phyloP scores from a whole-genome alignment of 1,284 basidiomycete genomes.

The Limonomyces culmigenus region DNA sequence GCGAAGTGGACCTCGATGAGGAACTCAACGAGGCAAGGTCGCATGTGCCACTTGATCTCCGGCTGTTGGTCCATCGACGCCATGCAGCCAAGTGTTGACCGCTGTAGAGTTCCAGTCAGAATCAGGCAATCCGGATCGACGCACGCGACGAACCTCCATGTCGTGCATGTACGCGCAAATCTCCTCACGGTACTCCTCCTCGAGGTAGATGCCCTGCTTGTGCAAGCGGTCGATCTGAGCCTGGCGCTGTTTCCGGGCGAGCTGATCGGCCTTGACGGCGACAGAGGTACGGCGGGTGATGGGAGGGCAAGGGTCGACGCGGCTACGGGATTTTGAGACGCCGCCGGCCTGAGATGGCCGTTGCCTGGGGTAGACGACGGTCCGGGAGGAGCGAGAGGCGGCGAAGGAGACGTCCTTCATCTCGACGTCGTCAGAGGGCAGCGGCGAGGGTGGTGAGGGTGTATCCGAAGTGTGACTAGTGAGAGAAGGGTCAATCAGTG shows the following conservation, averaged over 20 bases:
- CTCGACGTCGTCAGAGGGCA: slow-evolving; percentile 17
- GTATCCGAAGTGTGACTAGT: not conserved
- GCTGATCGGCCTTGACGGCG: slow-evolving; percentile 36
- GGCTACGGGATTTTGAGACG: slow-evolving; percentile 45
- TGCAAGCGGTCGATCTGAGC: slow-evolving; percentile 48
- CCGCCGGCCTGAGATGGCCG: slow-evolving; percentile 68
- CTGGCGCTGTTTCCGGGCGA: slow-evolving; percentile 50
- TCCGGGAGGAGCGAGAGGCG: slow-evolving; percentile 40
- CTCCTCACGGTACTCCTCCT: slow-evolving; percentile 93
- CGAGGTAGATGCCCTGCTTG: slow-evolving; percentile 53
- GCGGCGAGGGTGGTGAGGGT: slow-evolving; percentile 5
- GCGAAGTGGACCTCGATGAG: slow-evolving; percentile 97
- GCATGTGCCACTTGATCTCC: slow-evolving; percentile 95
- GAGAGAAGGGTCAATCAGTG: not conserved
- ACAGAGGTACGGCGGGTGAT: slow-evolving; percentile 42
- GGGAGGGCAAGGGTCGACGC: slow-evolving; percentile 26
- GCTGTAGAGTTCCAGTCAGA: slow-evolving; percentile 24
- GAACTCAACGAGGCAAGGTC: slow-evolving; percentile 97
- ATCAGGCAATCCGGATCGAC: slow-evolving; percentile 4
- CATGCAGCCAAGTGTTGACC: slow-evolving; percentile 72
- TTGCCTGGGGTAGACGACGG: slow-evolving; percentile 59
- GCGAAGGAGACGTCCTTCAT: slow-evolving; percentile 60
- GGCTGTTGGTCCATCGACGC: slow-evolving; percentile 98
- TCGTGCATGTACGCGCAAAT: slow-evolving; percentile 87
- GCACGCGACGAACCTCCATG: slow-evolving; percentile 75